Percentiles rank a stretch among this genome's conserved stretches.
Conservation (phyloP, 1,139 yeast genomes). For the Zygoascus hellenicus region DNA sequence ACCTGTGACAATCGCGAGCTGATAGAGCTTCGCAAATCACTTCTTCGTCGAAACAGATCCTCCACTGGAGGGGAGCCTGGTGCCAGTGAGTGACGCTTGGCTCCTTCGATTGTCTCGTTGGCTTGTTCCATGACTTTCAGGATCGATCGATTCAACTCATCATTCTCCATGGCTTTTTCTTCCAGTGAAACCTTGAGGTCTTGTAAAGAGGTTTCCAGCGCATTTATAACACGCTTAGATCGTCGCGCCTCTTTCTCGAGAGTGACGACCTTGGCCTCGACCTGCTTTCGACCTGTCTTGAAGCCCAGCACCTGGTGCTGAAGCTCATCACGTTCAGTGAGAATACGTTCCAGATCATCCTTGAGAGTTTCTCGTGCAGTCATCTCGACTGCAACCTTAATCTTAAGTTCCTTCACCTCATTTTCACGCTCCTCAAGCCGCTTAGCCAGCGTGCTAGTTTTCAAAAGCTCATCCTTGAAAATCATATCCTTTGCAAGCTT, state of each 20-base stretch:
- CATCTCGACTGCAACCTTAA: constrained; percentile 9
- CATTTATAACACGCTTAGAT: constrained; percentile 22
- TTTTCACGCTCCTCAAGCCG: constrained; percentile 13
- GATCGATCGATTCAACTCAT: constrained; percentile 31
- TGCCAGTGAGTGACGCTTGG: constrained; percentile 27
- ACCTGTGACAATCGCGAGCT: constrained; percentile 2
- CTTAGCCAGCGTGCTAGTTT: constrained; percentile 11
- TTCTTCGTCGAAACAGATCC: constrained; percentile 1
- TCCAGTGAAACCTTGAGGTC: constrained; percentile 35
- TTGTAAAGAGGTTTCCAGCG: constrained; percentile 30
- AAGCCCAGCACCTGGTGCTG: constrained; percentile 25
- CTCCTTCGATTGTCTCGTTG: constrained; percentile 31
- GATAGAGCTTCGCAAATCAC: constrained; percentile 1
- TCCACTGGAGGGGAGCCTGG: constrained; percentile 13
- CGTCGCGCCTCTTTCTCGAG: constrained; percentile 29
- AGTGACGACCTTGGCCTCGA: constrained; percentile 26
- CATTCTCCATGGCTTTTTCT: constrained; percentile 36
- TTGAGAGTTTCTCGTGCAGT: constrained; percentile 13
- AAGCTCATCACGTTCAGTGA: constrained; percentile 26
- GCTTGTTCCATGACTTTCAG: constrained; percentile 33
- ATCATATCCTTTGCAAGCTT: constrained; percentile 16
- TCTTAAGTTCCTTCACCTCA: constrained; percentile 11
- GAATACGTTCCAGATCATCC: constrained; percentile 20
- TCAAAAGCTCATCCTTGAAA: constrained; percentile 4
- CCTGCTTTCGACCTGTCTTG: constrained; percentile 24